These are phyloP conservation scores for Apophysomyces variabilis DNA, from an alignment of 371 early-diverging fungal species.

Conservation along the genomic window DNA sequence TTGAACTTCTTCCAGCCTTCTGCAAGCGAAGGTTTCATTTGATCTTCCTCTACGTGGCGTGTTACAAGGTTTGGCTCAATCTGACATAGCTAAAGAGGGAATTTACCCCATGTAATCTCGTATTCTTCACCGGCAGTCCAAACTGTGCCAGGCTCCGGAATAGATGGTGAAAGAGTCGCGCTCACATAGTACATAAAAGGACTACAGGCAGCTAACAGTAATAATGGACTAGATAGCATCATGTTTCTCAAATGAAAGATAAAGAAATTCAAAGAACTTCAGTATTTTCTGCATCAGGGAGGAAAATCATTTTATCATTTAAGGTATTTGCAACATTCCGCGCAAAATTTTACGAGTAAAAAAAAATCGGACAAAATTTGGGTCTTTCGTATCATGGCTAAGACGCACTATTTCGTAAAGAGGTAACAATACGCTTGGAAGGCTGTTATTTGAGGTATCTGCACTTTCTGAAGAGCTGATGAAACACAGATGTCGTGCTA, in stretches of 20 bases:
- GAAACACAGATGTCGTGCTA: no score
- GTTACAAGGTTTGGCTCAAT: not conserved
- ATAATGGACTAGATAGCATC: constrained; percentile 12
- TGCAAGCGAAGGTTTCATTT: constrained; percentile 21
- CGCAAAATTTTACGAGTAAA: not conserved
- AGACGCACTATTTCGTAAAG: no score
- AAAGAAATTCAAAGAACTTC: not conserved
- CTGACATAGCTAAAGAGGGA: not conserved
- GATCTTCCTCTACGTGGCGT: constrained; percentile 30
- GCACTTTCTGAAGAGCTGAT: no score
- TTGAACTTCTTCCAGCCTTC: constrained; percentile 37
- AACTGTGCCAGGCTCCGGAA: constrained; percentile 53
- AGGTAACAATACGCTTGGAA: no score
- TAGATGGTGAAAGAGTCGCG: constrained; percentile 42
- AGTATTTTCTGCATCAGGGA: not conserved
- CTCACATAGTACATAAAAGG: constrained; percentile 12
- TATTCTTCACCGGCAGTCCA: constrained; percentile 47
- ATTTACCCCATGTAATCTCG: constrained; percentile 50
- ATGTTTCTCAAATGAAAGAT: constrained; percentile 5
- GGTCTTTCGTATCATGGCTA: not conserved
- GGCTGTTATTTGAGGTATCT: no score
- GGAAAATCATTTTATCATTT: constrained; percentile 1
- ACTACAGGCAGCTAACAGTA: constrained; percentile 14
- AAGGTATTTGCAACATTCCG: constrained; percentile 5
- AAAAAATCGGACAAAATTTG: constrained; percentile 1